Evolutionary conservation across 805 yeast genomes (phyloP).

Genomic region (Candida dajiaensis): DNA sequence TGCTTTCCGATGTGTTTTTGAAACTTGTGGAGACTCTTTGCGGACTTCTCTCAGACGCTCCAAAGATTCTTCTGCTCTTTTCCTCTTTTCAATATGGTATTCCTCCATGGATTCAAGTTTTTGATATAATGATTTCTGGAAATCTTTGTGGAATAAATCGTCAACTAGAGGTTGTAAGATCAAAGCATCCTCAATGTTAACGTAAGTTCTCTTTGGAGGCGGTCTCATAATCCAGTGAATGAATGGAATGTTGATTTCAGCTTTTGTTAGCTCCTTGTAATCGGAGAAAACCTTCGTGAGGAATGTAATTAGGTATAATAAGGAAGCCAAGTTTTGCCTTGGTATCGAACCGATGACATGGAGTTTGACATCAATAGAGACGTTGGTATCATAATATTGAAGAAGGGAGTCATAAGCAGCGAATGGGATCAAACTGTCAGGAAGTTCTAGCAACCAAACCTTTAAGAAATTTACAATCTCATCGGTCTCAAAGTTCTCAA

Average conservation of each 20-base stretch:
- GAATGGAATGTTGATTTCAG: constrained; percentile 16
- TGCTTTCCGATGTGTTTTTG: constrained; percentile 1
- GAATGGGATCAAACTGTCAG: constrained; percentile 48
- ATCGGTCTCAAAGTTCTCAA: constrained; percentile 4
- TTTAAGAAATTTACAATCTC: constrained; percentile 38
- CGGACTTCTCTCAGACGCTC: constrained; percentile 6
- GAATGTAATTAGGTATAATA: constrained; percentile 17
- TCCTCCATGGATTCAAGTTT: constrained; percentile 15
- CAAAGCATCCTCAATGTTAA: constrained; percentile 7
- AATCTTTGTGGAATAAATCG: constrained; percentile 10
- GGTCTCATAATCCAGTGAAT: constrained; percentile 23
- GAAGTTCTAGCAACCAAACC: constrained; percentile 52
- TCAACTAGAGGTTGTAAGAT: constrained; percentile 5
- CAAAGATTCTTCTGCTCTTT: constrained; percentile 15
- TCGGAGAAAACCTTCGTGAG: constrained; percentile 5
- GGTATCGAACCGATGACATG: constrained; percentile 22
- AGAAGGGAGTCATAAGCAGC: constrained; percentile 22
- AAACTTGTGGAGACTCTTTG: constrained; percentile 1
- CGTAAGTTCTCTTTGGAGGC: constrained; percentile 8
- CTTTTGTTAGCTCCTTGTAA: constrained; percentile 3
- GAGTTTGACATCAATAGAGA: constrained; percentile 6
- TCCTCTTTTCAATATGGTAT: constrained; percentile 10
- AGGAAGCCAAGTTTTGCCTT: constrained; percentile 24
- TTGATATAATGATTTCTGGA: constrained; percentile 8
- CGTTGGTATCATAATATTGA: constrained; percentile 7